Evolutionary conservation across 139 green algal genomes (phyloP), one percentile per base, ranked within the genome.

Genomic region (Chlorella sp.): DNA sequence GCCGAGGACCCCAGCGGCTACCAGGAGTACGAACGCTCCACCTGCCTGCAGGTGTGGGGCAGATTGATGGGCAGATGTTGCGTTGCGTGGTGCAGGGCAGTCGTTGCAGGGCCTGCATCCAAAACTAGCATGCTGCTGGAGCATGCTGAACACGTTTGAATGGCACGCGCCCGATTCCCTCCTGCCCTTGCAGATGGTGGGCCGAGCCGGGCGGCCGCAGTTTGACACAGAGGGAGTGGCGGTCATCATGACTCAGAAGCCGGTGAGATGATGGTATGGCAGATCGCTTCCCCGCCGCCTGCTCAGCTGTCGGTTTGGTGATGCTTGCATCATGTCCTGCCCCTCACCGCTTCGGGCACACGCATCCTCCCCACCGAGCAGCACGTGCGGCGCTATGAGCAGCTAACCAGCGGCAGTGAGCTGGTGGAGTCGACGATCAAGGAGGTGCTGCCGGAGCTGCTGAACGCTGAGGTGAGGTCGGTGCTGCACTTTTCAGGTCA

Each of bases 161-260:
- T 24, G 22, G 22, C 8, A 24, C 26, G 9, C 56, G 30, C 56
- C 9, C 7, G 22, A n/a, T 65, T 36, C 6, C n/a, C 64, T 8
- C 30, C 16, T 32, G 9, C 0, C 85, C 3, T 64, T 93, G 73
- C 93, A 98, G 92, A 98, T 98, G 95, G 85, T 95, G 30, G 95
- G 95, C 2, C 88, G 95, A 43, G 96, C 96, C 19, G 96, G 96
- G 0, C 87, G 96, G 56, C 97, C 97, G 0, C 96, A 99, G 87
- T 99, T 97, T 91, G 96, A 99, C 88, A 95, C 88, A 0, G 90
- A 94, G 54, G 96, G 96, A 0, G 88, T 94, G 20, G 95, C 95
- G 13, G 96, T 99, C 43, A 98, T 99, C 84, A 99, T 99, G 96
- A 98, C 96, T 0, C 81, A 94, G 80, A 90, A 86, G 13, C 73